Conservation (phyloP, 352 stramenopile genomes). For the Pythium aquatile region DNA sequence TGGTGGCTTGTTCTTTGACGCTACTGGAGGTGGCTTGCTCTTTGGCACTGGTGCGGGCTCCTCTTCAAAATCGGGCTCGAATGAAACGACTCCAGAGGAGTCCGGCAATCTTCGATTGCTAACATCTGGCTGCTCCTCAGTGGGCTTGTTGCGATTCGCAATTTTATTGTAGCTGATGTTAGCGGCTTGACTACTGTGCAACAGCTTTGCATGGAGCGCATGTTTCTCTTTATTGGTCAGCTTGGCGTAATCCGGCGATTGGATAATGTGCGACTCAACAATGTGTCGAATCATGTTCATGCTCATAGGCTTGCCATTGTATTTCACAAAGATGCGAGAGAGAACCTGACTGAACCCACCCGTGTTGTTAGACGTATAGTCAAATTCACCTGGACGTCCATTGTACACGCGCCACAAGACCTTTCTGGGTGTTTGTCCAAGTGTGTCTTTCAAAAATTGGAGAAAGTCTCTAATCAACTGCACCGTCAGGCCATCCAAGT, state of each 20-base stretch:
- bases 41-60: too few relatives aligned
- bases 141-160: too few relatives aligned
- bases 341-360: constrained; percentile 23
- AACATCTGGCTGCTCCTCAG: too few relatives aligned
- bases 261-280: constrained; percentile 24
- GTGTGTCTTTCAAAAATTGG: constrained; percentile 23
- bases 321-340: constrained; percentile 20
- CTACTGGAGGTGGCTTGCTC: too few relatives aligned
- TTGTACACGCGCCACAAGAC: constrained; percentile 24
- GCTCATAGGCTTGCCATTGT: constrained; percentile 27
- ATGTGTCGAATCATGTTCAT: constrained; percentile 30
- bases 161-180: constrained; percentile 26
- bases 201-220: constrained; percentile 17
- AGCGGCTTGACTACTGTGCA: constrained; percentile 18
- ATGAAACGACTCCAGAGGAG: too few relatives aligned
- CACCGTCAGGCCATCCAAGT: constrained; percentile 20
- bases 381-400: constrained; percentile 17
- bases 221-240: constrained; percentile 22
- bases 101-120: too few relatives aligned
- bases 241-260: constrained; percentile 17
- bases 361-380: too few relatives aligned
- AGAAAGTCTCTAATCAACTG: constrained; percentile 19
- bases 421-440: constrained; percentile 16
- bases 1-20: too few relatives aligned
- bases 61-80: too few relatives aligned